phyloP scores from a whole-genome alignment of 2,329 filamentous ascomycete species.

The Monilinia laxa region DNA sequence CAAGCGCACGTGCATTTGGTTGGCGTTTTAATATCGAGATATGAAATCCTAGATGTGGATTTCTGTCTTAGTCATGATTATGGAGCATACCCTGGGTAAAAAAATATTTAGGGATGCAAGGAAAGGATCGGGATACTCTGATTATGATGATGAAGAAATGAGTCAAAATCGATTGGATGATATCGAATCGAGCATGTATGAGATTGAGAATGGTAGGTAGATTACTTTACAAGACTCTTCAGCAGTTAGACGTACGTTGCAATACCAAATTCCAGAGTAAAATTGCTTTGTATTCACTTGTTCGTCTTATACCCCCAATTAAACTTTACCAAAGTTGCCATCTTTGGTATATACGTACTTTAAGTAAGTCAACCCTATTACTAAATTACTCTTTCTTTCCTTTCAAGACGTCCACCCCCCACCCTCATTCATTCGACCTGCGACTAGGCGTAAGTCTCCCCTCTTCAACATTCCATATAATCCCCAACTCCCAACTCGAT shows the following conservation, averaged over 20 bases:
- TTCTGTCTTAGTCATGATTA: conserved; percentile 20
- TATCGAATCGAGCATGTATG: conserved; percentile 7
- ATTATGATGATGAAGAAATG: conserved; percentile 19
- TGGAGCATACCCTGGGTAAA: conserved; percentile 20
- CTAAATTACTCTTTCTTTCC: too few relatives aligned
- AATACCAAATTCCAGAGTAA: conserved; percentile 13
- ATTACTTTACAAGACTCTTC: conserved; percentile 16
- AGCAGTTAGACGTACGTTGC: conserved; percentile 2
- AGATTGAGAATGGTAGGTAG: conserved; percentile 12
- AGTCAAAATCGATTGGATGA: conserved; percentile 13
- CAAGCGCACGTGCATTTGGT: conserved; percentile 32
- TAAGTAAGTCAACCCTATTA: too few relatives aligned
- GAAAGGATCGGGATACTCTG: conserved; percentile 4
- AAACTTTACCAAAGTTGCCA: too few relatives aligned
- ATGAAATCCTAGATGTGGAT: conserved; percentile 20
- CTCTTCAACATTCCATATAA: too few relatives aligned
- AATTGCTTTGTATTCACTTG: neutral
- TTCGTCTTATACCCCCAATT: neutral
- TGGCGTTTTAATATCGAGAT: conserved; percentile 23
- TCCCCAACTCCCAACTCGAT: too few relatives aligned
- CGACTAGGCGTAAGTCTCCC: too few relatives aligned
- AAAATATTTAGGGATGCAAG: conserved; percentile 19
- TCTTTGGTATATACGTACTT: too few relatives aligned
- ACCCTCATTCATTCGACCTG: too few relatives aligned
- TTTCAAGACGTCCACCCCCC: too few relatives aligned